Conservation (phyloP, 2,329 filamentous ascomycete species). For the Penicillium sp. region DNA sequence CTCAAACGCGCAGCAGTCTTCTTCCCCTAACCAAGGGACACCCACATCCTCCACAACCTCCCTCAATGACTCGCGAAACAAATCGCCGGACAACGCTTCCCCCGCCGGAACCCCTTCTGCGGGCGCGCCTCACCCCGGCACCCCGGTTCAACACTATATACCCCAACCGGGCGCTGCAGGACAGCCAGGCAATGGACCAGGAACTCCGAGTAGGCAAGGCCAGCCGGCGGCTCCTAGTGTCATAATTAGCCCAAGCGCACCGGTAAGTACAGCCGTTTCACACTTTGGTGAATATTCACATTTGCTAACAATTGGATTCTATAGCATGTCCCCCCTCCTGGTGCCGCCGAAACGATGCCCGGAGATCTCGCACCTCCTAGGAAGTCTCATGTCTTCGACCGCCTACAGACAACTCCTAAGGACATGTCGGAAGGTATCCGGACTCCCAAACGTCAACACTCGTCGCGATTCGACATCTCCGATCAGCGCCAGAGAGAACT, state of each 20-base stretch:
- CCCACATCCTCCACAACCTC: slow-evolving; percentile 87
- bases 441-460: slow-evolving; percentile 95
- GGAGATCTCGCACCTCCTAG: slow-evolving; percentile 94
- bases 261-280: slow-evolving; percentile 58
- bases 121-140: slow-evolving; percentile 28
- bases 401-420: slow-evolving; percentile 89
- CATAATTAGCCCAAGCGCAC: slow-evolving; percentile 89
- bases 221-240: slow-evolving; percentile 75
- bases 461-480: slow-evolving; percentile 95
- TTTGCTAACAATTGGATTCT: slow-evolving; percentile 7
- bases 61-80: slow-evolving; percentile 80
- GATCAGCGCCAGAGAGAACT: slow-evolving; percentile 84
- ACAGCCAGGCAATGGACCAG: slow-evolving; percentile 50
- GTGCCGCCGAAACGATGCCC: slow-evolving; percentile 95
- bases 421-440: slow-evolving; percentile 93
- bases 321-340: slow-evolving; percentile 87
- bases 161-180: slow-evolving; percentile 33
- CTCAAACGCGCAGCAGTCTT: slow-evolving; percentile 53
- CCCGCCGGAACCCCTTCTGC: slow-evolving; percentile 27
- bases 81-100: slow-evolving; percentile 53
- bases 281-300: not conserved
- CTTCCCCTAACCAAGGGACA: slow-evolving; percentile 63
- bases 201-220: slow-evolving; percentile 62
- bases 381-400: slow-evolving; percentile 85
- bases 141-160: slow-evolving; percentile 37